These are phyloP conservation scores for Ambrosiella xylebori DNA, from an alignment of 2,329 filamentous ascomycete genomes.

Conservation along the genomic window DNA sequence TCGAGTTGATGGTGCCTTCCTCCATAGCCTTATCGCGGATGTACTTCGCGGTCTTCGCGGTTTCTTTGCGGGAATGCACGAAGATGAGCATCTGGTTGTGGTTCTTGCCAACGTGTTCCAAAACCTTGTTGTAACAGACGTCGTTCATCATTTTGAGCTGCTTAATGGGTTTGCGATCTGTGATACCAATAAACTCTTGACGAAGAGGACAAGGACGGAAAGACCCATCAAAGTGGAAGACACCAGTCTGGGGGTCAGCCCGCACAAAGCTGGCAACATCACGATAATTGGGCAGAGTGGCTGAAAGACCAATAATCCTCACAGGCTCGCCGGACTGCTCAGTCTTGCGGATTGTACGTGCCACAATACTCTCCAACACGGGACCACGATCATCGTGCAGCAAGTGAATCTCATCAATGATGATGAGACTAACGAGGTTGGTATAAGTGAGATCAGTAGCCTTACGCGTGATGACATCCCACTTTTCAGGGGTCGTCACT, in stretches of 20 bases:
- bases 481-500: conserved; percentile 96
- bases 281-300: conserved; percentile 87
- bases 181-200: conserved; percentile 94
- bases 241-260: conserved; percentile 65
- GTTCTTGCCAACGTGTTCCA: conserved; percentile 86
- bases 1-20: conserved; percentile 89
- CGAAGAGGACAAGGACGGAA: conserved; percentile 86
- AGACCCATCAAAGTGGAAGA: conserved; percentile 93
- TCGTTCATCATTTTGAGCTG: conserved; percentile 99
- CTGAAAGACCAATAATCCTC: conserved; percentile 78
- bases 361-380: conserved; percentile 91
- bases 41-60: conserved; percentile 90
- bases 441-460: conserved; percentile 94
- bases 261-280: conserved; percentile 93
- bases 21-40: conserved; percentile 96
- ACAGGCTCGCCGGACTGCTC: conserved; percentile 92
- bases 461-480: conserved; percentile 97
- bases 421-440: conserved; percentile 84
- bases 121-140: conserved; percentile 90
- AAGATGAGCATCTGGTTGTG: conserved; percentile 98
- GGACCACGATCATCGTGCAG: conserved; percentile 95
- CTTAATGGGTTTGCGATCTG: conserved; percentile 96
- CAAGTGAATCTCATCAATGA: conserved; percentile 96
- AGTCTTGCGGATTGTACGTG: conserved; percentile 76
- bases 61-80: conserved; percentile 95